Percentiles rank a stretch among this genome's conserved stretches.
phyloP scores from a whole-genome alignment of 2,329 filamentous ascomycete genomes.

The Colletotrichum paranaense region DNA sequence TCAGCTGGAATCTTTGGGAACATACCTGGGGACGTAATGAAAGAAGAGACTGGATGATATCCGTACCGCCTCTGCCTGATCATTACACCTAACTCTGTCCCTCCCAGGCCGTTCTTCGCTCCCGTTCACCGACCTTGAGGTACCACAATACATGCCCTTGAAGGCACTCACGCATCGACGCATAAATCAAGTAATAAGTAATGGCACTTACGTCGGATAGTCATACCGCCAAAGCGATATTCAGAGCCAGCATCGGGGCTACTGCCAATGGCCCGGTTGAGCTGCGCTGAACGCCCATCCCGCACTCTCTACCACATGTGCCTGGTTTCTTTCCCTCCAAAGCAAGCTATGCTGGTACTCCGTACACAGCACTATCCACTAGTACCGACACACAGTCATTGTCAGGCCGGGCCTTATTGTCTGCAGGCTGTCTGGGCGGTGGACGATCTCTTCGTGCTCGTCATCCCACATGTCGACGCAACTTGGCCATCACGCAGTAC shows the following conservation, averaged over 20 bases:
- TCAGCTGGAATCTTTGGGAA: neutral
- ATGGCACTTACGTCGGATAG: neutral
- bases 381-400: no score
- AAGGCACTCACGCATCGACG: neutral
- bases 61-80: neutral
- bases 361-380: neutral
- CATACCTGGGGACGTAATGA: neutral
- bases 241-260: neutral
- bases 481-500: neutral
- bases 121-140: neutral
- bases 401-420: neutral
- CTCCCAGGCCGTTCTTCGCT: neutral
- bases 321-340: neutral
- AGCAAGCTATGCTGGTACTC: neutral
- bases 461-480: slow-evolving; percentile 29
- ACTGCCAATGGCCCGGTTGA: neutral
- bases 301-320: neutral
- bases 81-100: neutral
- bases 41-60: slow-evolving; percentile 10
- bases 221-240: neutral
- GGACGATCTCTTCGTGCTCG: neutral
- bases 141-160: neutral
- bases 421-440: neutral
- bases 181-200: neutral
- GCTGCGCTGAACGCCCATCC: neutral